Conservation (phyloP, 352 stramenopile genomes). For the Phytopythium litorale region DNA sequence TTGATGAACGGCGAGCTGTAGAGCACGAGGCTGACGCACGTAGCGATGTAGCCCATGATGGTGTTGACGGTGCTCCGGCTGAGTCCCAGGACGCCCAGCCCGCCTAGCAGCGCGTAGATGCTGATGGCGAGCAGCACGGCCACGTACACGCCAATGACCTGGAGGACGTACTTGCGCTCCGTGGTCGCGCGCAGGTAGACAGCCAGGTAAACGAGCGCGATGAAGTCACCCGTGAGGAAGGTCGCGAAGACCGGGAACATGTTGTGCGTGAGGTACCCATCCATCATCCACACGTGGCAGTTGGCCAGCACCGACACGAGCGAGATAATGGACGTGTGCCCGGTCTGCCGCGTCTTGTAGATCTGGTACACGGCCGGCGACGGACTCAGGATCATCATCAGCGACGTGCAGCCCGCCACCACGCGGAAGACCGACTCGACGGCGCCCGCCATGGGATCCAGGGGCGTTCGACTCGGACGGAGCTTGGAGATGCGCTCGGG, state of each 20-base stretch:
- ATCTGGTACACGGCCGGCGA: slow-evolving; percentile 34
- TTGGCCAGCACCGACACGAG: slow-evolving; percentile 41
- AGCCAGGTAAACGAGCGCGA: slow-evolving; percentile 24
- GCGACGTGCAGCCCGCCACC: slow-evolving; percentile 29
- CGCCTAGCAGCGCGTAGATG: slow-evolving; percentile 32
- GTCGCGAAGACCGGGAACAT: slow-evolving; percentile 35
- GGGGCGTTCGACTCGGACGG: not conserved
- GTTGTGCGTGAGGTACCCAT: slow-evolving; percentile 35
- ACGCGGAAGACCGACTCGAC: slow-evolving; percentile 31
- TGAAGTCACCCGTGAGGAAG: slow-evolving; percentile 25
- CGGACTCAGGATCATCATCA: slow-evolving; percentile 41
- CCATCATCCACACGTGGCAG: slow-evolving; percentile 39
- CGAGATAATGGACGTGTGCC: slow-evolving; percentile 37
- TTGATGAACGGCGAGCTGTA: slow-evolving; percentile 60
- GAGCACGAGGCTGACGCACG: slow-evolving; percentile 42
- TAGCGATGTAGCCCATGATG: slow-evolving; percentile 31
- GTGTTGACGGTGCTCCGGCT: slow-evolving; percentile 23
- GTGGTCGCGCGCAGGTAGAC: slow-evolving; percentile 24
- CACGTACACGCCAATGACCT: slow-evolving; percentile 19
- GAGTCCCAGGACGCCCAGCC: slow-evolving; percentile 19
- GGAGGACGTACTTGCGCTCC: slow-evolving; percentile 14
- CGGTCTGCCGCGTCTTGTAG: slow-evolving; percentile 34
- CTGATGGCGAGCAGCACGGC: slow-evolving; percentile 26
- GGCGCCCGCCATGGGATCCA: slow-evolving; percentile 12
- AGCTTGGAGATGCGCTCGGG: not conserved